Evolutionary conservation across 148 eudicot species (phyloP).

Genomic region (Oxyria digyna): DNA sequence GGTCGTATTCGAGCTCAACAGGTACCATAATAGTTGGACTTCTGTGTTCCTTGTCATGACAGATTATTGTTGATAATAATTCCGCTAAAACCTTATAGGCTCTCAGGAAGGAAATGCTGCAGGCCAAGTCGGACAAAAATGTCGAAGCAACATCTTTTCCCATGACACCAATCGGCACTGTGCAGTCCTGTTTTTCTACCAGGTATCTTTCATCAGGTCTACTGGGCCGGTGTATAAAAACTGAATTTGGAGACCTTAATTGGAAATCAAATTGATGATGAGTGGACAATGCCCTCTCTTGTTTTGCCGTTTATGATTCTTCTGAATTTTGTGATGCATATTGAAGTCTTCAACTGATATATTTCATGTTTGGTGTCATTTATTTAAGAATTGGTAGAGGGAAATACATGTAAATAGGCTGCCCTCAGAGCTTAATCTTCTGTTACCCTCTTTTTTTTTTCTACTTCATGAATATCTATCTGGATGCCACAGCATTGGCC

Average conservation of each 20-base stretch:
- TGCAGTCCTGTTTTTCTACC: constrained; percentile 84
- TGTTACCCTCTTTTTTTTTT: neutral
- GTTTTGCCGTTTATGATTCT: too few relatives aligned
- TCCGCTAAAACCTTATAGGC: constrained; percentile 23
- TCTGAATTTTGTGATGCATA: too few relatives aligned
- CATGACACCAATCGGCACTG: constrained; percentile 64
- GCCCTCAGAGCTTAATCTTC: neutral
- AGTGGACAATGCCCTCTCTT: too few relatives aligned
- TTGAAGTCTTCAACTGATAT: neutral
- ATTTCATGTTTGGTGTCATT: neutral
- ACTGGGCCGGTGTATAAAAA: neutral
- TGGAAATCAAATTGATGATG: too few relatives aligned
- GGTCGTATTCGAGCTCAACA: constrained; percentile 86
- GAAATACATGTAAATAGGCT: neutral
- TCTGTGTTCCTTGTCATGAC: neutral
- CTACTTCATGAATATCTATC: neutral
- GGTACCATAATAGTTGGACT: constrained; percentile 21
- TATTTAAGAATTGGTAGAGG: neutral
- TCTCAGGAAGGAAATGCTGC: constrained; percentile 51
- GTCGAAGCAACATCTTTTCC: constrained; percentile 45
- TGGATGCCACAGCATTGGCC: neutral
- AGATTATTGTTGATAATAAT: neutral
- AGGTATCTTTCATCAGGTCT: constrained; percentile 30
- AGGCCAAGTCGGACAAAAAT: constrained; percentile 27
- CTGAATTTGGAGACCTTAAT: too few relatives aligned